Base-by-base conservation (phyloP, 148 eudicot genomes). In the Diospyros kaki region DNA sequence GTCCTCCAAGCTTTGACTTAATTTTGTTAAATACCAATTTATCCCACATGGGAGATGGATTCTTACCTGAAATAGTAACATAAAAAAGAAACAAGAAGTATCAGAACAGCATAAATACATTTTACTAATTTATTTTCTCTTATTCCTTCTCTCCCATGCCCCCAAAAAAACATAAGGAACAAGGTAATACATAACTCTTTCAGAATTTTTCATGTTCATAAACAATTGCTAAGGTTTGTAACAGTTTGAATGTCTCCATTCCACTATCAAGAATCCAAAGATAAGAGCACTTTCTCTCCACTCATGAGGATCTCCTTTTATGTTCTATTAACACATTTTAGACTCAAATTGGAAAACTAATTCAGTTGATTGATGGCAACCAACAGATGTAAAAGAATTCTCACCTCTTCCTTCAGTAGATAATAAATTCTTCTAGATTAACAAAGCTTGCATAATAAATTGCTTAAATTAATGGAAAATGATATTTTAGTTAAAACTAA, bases 1-100 rank as follows among this genome's bases (percentile, higher is more conserved):
- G 81, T 66, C 98, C 98, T 45, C 98, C 98, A 60, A 94, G 90
- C 83, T 81, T 94, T 71, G 68, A 90, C 82, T 92, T 94, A 72
- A 94, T 90, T 83, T 94, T 90, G 74, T 92, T 86, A 75, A 94
- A 94, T 40, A 94, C 96, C 75, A 94, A 85, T 72, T 84, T 85
- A 80, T 94, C 98, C 97, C 94, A 93, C 78, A 91, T 83, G 48
- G 90, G 88, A 13, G 96, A 91, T 68, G 98, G 79, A 56, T 71
- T 89, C 64, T 83, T 86, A 38, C 96, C 98, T 93, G 85, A 67
- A 81, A 75, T 6, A 62, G 12, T 38, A 17, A 56, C 66, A 78
- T 1, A 40, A 2, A 15, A 10, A 15, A 3, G 18, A 44, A 67
- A 4, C 43, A 11, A n/a, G 18, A 55, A 68, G 54, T 28, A 7